Base-by-base conservation (phyloP, 2,329 filamentous ascomycete genomes). In the Stemphylium lycopersici region DNA sequence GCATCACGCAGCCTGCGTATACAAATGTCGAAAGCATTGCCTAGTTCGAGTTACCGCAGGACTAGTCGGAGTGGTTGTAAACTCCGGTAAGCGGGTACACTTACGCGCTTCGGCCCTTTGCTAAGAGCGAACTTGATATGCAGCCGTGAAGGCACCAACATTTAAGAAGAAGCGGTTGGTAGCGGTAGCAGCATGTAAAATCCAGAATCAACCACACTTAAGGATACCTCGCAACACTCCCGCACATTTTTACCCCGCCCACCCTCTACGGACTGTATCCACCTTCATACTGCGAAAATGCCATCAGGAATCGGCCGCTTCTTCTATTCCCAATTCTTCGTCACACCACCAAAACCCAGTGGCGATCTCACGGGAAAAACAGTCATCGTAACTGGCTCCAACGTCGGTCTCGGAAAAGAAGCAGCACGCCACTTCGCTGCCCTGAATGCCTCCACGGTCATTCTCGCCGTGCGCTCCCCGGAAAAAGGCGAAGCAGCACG, bases 301-400 rank as follows among this genome's bases (percentile, higher is more conserved):
- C 20, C 55, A 2, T 13, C 55, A 1, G 29, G 31, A 12, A 16
- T 45, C 12, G 11, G 18, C 20, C 41, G 41, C 5, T 77, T 80
- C 60, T 53, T 81, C 48, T 72, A 76, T 57, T 68, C 65, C 22
- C 78, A 80, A 57, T 68, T 78, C 55, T 69, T 77, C 50, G 55
- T 76, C 40, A 74, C 65, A 2, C 76, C 75, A 2, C 52, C 69
- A 22, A 51, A 62, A 5, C 66, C 77, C 41, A 61, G 61, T 12
- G 48, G 44, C 20, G 61, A 62, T 11, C 71, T 67, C 13, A 45
- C 46, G 1, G 76, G 72, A 24, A 72, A 79, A 50, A 78, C 77
- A 0, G 66, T 79, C 54, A 73, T 82, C 37, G 73, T 82, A 1
- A 83, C 81, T 0, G 80, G 81, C 37, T 74, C 77, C 2, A 82